These are phyloP conservation scores for Pinus taeda DNA, from an alignment of 75 land plant species.

Conservation along the genomic window DNA sequence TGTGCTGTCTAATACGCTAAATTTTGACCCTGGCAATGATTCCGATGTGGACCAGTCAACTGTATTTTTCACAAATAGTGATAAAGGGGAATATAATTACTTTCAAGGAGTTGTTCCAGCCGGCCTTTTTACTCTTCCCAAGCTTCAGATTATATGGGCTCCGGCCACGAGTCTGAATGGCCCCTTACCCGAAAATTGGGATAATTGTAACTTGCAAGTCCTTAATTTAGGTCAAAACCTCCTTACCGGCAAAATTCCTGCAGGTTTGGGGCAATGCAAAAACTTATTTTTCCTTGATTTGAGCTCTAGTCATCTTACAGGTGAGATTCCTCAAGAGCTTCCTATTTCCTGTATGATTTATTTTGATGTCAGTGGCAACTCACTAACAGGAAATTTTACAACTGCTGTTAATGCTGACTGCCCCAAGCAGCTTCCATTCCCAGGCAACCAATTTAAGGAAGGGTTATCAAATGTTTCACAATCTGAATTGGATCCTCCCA, in stretches of 20 bases:
- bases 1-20: conserved; percentile 18
- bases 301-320: conserved; percentile 31
- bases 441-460: background rate
- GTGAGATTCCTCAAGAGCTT: conserved; percentile 30
- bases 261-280: conserved; percentile 23
- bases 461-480: conserved; percentile 15
- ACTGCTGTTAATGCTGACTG: conserved; percentile 9
- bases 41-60: conserved; percentile 7
- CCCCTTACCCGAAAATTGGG: conserved; percentile 38
- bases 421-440: conserved; percentile 8
- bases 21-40: conserved; percentile 6
- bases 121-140: conserved; percentile 28
- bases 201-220: conserved; percentile 33
- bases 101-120: conserved; percentile 36
- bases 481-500: conserved; percentile 5
- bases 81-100: conserved; percentile 31
- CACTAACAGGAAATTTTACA: conserved; percentile 27
- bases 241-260: conserved; percentile 36
- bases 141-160: conserved; percentile 38
- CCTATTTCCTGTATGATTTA: conserved; percentile 39
- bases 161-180: conserved; percentile 35
- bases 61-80: conserved; percentile 11
- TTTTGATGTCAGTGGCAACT: conserved; percentile 45
- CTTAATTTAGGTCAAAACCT: conserved; percentile 52
- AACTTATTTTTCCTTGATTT: conserved; percentile 30